Percentiles rank a stretch among this genome's conserved stretches.
These are phyloP conservation scores for Phytophthora rubi DNA, from an alignment of 352 stramenopile species.

Conservation along the genomic window DNA sequence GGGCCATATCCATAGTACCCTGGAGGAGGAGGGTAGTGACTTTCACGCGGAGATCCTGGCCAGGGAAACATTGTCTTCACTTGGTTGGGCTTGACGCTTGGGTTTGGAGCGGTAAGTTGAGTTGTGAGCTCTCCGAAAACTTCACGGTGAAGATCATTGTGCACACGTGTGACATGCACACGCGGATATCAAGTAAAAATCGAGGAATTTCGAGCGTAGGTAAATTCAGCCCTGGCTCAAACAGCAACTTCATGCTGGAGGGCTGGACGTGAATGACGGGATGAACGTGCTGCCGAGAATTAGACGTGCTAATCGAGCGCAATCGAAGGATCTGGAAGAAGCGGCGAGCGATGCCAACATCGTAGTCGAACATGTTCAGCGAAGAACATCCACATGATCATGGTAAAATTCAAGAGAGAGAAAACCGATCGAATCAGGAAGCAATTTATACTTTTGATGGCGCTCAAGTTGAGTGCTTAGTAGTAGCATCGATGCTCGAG, in stretches of 20 bases:
- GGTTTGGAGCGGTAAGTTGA: conserved; percentile 4
- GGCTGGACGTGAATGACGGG: no score
- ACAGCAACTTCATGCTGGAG: neutral
- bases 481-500: no score
- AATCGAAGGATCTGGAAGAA: no score
- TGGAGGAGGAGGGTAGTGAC: conserved; percentile 10
- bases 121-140: conserved; percentile 4
- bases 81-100: conserved; percentile 8
- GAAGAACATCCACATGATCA: no score
- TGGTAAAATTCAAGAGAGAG: no score
- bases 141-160: conserved; percentile 1
- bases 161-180: conserved; percentile 11
- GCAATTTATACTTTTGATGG: no score
- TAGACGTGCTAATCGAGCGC: neutral
- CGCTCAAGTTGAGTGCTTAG: no score
- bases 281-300: neutral
- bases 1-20: conserved; percentile 6
- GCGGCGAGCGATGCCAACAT: no score
- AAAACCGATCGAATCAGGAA: no score
- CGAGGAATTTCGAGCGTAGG: neutral
- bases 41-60: conserved; percentile 11
- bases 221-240: neutral
- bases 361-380: no score
- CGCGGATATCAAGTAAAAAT: conserved; percentile 2
- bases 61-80: neutral